Conservation (phyloP, 2,329 filamentous ascomycete species). For the Fusarium sp. region DNA sequence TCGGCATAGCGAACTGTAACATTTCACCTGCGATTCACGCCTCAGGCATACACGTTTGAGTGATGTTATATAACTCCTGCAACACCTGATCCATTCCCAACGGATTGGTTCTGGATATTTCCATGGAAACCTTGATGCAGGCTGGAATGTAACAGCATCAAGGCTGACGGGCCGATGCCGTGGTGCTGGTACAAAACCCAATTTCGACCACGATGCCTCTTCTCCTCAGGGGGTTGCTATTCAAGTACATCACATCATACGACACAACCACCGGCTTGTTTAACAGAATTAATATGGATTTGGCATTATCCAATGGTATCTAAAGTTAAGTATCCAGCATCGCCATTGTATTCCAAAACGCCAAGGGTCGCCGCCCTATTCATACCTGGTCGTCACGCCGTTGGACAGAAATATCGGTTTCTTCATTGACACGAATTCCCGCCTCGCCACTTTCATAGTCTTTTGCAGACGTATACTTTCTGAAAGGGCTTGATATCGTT, state of each 20-base stretch:
- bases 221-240: not conserved
- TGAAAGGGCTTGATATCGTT: constrained; percentile 29
- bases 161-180: constrained; percentile 14
- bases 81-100: not conserved
- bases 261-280: not conserved
- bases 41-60: not conserved
- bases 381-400: constrained; percentile 25
- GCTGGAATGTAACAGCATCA: not conserved
- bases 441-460: constrained; percentile 23
- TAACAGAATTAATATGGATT: not conserved
- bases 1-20: constrained; percentile 13
- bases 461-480: constrained; percentile 31
- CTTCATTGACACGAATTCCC: constrained; percentile 27
- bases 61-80: constrained; percentile 9
- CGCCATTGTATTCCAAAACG: constrained; percentile 20
- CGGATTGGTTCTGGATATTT: not conserved
- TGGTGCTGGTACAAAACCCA: not conserved
- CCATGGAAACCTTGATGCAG: not conserved
- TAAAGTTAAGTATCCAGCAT: constrained; percentile 6
- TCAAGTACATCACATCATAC: not conserved
- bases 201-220: not conserved
- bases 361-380: constrained; percentile 29
- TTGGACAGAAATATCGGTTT: constrained; percentile 23
- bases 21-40: not conserved
- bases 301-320: constrained; percentile 30